A percentile compares a stretch with the other conserved stretches of the same genome.
These are phyloP conservation scores for Sarcomyxa edulis DNA, from an alignment of 768 basidiomycete genomes.

Conservation along the genomic window DNA sequence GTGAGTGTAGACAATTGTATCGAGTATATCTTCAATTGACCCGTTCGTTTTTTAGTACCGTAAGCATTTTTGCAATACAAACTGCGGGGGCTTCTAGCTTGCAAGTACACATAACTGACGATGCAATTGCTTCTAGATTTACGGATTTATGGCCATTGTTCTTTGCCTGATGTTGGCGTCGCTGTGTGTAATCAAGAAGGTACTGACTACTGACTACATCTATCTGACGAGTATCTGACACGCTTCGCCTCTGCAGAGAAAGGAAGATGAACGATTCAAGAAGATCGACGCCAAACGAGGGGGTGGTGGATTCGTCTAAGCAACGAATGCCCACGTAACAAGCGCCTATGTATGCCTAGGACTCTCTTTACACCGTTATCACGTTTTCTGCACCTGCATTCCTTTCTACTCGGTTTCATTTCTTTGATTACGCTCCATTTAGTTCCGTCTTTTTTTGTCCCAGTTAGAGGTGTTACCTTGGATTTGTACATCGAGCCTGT, in stretches of 20 bases:
- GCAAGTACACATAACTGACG: neutral
- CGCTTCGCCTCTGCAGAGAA: conserved; percentile 40
- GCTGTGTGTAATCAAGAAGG: conserved; percentile 83
- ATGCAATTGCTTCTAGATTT: conserved; percentile 38
- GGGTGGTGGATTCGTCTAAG: conserved; percentile 79
- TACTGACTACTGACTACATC: conserved; percentile 15
- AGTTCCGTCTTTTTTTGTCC: too few relatives aligned
- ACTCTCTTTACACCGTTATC: too few relatives aligned
- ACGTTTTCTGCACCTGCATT: too few relatives aligned
- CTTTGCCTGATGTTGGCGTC: conserved; percentile 73
- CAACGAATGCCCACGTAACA: too few relatives aligned
- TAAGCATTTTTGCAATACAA: conserved; percentile 17
- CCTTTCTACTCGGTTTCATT: neutral
- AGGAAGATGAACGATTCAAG: conserved; percentile 80
- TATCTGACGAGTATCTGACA: conserved; percentile 1
- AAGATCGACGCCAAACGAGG: conserved; percentile 88
- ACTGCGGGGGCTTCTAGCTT: too few relatives aligned
- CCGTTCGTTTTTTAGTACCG: conserved; percentile 33
- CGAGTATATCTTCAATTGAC: too few relatives aligned
- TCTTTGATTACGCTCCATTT: neutral
- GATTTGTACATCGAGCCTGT: conserved; percentile 1
- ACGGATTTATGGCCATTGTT: conserved; percentile 82
- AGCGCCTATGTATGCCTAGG: too few relatives aligned
- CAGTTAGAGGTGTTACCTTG: conserved; percentile 1
- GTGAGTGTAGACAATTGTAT: conserved; percentile 48